Evolutionary conservation across 2,329 filamentous ascomycete species (phyloP), one percentile per base, ranked within the genome.

Genomic region (Exophiala xenobiotica): DNA sequence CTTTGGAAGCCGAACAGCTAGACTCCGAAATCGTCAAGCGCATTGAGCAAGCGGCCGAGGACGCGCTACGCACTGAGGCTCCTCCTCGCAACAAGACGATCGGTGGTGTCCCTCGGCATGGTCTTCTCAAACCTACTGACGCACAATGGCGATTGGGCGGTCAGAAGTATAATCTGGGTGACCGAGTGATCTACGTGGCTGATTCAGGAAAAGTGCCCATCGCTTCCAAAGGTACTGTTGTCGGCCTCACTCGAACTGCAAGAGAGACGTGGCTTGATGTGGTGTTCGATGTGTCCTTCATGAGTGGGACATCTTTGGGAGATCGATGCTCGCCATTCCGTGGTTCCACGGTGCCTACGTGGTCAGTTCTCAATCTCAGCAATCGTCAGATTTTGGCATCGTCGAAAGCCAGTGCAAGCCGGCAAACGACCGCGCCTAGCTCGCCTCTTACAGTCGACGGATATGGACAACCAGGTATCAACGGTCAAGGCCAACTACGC

Each of bases 171-270:
- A 71, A 72, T 49, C 79, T 99, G 24, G 93, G 93, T 47, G 91
- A 99, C 69, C 87, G 95, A 18, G 82, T 99, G 19, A 88, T 95
- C 33, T 99, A 96, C 68, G 90, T 91, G 6, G 87, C 91, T 63
- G 88, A 92, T 61, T 90, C 91, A 49, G 93, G 93, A 60, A 92
- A 96, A 65, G 92, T 99, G 1, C 93, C 93, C 1, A 95, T 99
- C 63, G 91, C 88, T 27, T 88, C 88, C 46, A 83, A 87, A 47
- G 93, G 95, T 63, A 97, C 93, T 1, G 89, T 99, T n/a, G 86
- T 95, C 50, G 93, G 93, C 27, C 87, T 96, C 66, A 96, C 90
- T 54, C 86, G 89, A 49, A 96, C 91, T 23, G 80, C 90, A 16
- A 87, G 88, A 49, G 86, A 86, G 20, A 81, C 88, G 40, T 78